Base-by-base conservation (phyloP, 345 rosid species). In the Euphorbia pulcherrima region DNA sequence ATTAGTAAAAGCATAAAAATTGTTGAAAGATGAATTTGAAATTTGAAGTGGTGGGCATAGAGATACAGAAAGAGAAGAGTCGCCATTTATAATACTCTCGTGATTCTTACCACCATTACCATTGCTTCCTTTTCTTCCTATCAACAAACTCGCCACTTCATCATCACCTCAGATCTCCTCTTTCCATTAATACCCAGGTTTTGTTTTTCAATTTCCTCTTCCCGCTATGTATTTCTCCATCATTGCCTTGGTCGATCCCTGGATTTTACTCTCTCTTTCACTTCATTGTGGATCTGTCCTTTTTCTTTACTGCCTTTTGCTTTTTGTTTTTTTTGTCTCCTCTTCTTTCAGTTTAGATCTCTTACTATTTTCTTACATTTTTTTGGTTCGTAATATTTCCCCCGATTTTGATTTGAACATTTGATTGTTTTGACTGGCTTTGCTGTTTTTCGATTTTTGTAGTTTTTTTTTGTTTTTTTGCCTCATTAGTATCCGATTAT, bases 41-140 rank as follows among this genome's bases (percentile, higher is more conserved):
- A 60, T 60, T 60, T 60, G 47, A 60, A 60, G 63, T 60, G 26
- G n/a, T n/a, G n/a, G n/a, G n/a, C n/a, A n/a, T n/a, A 55, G 27
- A 56, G 60, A 21, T 29, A 21, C 24, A 11, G 24, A 24, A 33
- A 41, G 44, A 41, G 47, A 48, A 21, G 6, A 14, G 53, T 16
- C 3, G 16, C 54, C 69, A 75, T 73, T 74, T 47, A 62, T 72
- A 39, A 18, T 51, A 64, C 23, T 78, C 84, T 76, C 84, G 81
- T 78, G 84, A 80, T 75, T 72, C 68, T 39, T 44, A 52, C 73
- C 68, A 5, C 63, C 69, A 6, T 60, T 17, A 46, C 23, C n/a
- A n/a, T n/a, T n/a, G n/a, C 26, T 35, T 17, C 57, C 23, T 24
- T 44, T 48, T 20, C 72, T 57, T 57, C 61, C 18, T 18, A 27